Base-by-base conservation (phyloP, 345 rosid species). In the Eucalyptus lansdowneana region DNA sequence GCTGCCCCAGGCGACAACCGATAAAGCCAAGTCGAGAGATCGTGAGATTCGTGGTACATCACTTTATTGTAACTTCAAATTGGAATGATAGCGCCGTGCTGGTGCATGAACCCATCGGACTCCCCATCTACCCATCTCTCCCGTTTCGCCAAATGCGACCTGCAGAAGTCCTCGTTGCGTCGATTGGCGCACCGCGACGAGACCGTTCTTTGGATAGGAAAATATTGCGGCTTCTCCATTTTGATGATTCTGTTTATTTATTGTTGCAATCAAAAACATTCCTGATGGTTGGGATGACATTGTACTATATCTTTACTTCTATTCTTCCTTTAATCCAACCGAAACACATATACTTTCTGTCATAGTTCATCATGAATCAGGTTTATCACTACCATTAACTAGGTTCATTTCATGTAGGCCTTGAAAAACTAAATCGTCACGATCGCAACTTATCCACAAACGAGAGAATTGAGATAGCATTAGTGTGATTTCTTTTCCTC, bases 291-390 rank as follows among this genome's bases (percentile, higher is more conserved):
- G 13, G 67, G 29, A 27, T 60, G 67, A 60, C 14, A 8, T 2
- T 12, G 31, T 60, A 14, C 16, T 12, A 29, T 60, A 27, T 12
- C 31, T 60, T 60, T 27, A 60, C 31, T 60, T 29, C 69, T 60
- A 27, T 60, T 27, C 16, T 25, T 27, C 8, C 9, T 27, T 13
- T 27, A 60, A 29, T 60, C 16, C 34, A 27, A 29, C 31, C 34
- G 1, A n/a, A 29, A 14, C 31, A 62, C 69, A 13, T 62, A 13
- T 1, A 53, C 24, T 53, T 53, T 0, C 10, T 0, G 0, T 19
- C 0, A 2, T 53, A 29, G 31, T 29, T 14, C 17, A 62, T 62
- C 34, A 2, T 62, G 72, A 29, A 62, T 29, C 0, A n/a, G 34
- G 0, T 29, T n/a, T 29, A 13, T 62, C 9, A 62, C 0, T 0